Conservation (phyloP, 1,284 basidiomycete genomes). For the Malassezia pachydermatis region DNA sequence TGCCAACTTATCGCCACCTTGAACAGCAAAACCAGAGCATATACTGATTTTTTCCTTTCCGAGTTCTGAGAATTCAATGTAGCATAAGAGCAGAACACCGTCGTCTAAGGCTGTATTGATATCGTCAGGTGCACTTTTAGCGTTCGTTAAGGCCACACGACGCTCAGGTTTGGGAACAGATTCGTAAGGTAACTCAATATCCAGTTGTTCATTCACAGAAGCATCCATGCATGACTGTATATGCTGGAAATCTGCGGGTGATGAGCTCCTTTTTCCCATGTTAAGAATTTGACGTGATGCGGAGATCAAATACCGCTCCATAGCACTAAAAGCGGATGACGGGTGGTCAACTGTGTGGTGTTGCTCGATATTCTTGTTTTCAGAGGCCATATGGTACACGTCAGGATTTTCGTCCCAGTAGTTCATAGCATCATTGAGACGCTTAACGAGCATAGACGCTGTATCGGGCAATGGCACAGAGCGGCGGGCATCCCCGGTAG, state of each 20-base stretch:
- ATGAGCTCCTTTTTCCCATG: neutral
- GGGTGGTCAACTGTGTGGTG: neutral
- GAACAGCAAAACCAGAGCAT: slow-evolving; percentile 59
- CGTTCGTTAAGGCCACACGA: slow-evolving; percentile 28
- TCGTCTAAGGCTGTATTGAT: slow-evolving; percentile 42
- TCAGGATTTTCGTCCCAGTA: neutral
- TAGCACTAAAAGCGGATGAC: neutral
- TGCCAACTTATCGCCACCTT: slow-evolving; percentile 33
- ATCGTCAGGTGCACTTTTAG: slow-evolving; percentile 26
- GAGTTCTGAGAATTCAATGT: slow-evolving; percentile 50
- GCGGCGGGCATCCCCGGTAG: neutral
- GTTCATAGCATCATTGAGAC: neutral
- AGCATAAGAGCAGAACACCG: slow-evolving; percentile 57
- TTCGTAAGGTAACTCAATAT: slow-evolving; percentile 43
- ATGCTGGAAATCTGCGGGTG: neutral
- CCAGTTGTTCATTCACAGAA: slow-evolving; percentile 20
- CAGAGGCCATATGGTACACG: neutral
- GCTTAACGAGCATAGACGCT: neutral
- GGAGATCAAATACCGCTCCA: slow-evolving; percentile 3
- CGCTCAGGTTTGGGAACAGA: slow-evolving; percentile 25
- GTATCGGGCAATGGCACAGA: neutral
- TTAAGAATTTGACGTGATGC: neutral
- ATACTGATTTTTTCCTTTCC: slow-evolving; percentile 54
- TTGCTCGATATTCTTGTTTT: neutral
- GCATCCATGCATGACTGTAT: neutral